Base-by-base conservation (phyloP, 108 stramenopile genomes). In the Nannochloropsis salina region DNA sequence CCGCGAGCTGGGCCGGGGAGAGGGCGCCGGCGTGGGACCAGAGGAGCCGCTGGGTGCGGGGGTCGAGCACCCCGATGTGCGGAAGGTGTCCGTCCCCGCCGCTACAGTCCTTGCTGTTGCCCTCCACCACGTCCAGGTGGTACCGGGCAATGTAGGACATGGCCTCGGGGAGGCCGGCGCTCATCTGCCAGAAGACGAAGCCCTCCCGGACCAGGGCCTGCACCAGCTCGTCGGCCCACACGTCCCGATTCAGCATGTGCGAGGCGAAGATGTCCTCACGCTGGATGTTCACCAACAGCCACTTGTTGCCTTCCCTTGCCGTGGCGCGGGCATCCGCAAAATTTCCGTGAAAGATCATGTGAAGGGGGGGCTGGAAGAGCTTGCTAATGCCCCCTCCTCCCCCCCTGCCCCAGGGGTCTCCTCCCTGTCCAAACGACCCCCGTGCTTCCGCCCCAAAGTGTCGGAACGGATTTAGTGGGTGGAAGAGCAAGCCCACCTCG, bases 211-310 rank as follows among this genome's bases (percentile, higher is more conserved):
- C 90, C 22, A 97, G 84, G 86, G 94, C 95, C 90, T 95, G 94
- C 15, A 96, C 93, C 44, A 95, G 87, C 90, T 97, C 96, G 86
- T 96, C 95, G 80, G 93, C 85, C 95, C 95, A 97, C 18, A 94
- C 94, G 91, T 97, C 96, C 31, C 96, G 89, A 89, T 97, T 97
- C 86, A 97, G 85, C 8, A 94, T 94, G 89, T 97, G 95, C 86
- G 93, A 94, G 2, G 93, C 90, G 91, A 96, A 97, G 45, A 95
- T 95, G 5, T 86, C 88, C 84, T 96, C 94, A 41, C 88, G 83
- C 86, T 95, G 95, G 6, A 97, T 86, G 91, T 95, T 95, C 51
- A 96, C 95, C 83, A 97, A 83, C 10, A 97, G 83, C 95, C 95
- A 97, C n/a, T 95, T 91, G 80, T 93, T 87, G 21, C 90, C 87